Base-by-base conservation (phyloP, 495 filamentous ascomycete genomes). In the Aspergillus sclerotioniger region DNA sequence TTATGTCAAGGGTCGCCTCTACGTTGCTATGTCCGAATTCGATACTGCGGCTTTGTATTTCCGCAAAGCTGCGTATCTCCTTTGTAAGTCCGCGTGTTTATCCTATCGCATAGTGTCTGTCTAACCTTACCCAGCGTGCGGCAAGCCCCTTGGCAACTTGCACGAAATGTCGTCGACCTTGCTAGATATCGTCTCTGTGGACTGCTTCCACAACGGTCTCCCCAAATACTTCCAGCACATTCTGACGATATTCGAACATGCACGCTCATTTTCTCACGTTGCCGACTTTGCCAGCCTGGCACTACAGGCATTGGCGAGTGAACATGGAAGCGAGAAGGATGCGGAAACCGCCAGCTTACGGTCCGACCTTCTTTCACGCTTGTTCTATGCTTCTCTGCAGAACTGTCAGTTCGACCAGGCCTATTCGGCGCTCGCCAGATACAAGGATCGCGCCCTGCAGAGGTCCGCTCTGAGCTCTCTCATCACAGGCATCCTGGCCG, bases 221-320 rank as follows among this genome's bases (percentile, higher is more conserved):
- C 79, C 90, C 4, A 82, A 84, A 53, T 98, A 96, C 71, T 96
- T 93, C 67, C 82, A 87, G 44, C 95, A 98, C 71, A 82, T 98
- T 57, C 81, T 90, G 15, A 80, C 81, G 20, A 79, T 98, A 8
- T 98, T 89, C 67, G 92, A 96, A 61, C 80, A 85, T 63, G 80
- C 81, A 47, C 87, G 86, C 50, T 84, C 83, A 5, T 89, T 88
- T 63, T 87, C 88, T 5, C 89, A 87, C 68, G 90, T 92, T 49
- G 83, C 89, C 6, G 90, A 95, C 58, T 96, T 98, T 71, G 86
- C 92, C 33, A 82, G 86, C 41, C 76, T 93, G 28, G 88, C 90
- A 20, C 75, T 97, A 44, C 84, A 92, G 63, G 87, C 88, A 56
- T 64, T 77, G 44, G 74, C 76, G 20, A 69, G 69, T 25, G 71